Percentiles rank a stretch among this genome's conserved stretches.
These are phyloP conservation scores for Lyophyllum shimeji DNA, from an alignment of 768 basidiomycete genomes.

Conservation along the genomic window DNA sequence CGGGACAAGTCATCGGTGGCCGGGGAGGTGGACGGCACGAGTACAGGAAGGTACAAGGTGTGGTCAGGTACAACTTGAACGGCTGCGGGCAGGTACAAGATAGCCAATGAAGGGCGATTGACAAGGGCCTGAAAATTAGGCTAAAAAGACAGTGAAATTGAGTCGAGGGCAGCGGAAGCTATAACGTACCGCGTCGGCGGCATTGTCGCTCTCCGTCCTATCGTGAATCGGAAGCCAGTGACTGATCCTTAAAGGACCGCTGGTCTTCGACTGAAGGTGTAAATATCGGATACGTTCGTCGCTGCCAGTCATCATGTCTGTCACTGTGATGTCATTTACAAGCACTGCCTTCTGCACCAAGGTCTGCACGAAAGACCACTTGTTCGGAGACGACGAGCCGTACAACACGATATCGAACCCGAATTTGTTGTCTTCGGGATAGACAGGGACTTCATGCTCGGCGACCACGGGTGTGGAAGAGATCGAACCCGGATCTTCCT, in stretches of 20 bases:
- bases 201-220: conserved; percentile 28
- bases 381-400: conserved; percentile 55
- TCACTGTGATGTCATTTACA: conserved; percentile 35
- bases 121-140: conserved; percentile 35
- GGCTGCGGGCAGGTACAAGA: conserved; percentile 62
- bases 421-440: conserved; percentile 24
- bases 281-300: conserved; percentile 26
- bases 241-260: conserved; percentile 23
- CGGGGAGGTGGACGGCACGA: conserved; percentile 30
- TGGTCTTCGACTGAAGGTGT: conserved; percentile 26
- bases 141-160: conserved; percentile 41
- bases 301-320: conserved; percentile 23
- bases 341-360: conserved; percentile 55
- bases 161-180: conserved; percentile 24
- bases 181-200: conserved; percentile 34
- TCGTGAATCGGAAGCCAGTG: conserved; percentile 37
- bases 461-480: conserved; percentile 36
- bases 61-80: conserved; percentile 36
- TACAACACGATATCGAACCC: conserved; percentile 69
- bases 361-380: conserved; percentile 60
- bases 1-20: conserved; percentile 18
- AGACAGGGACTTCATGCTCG: conserved; percentile 23
- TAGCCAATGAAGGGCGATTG: conserved; percentile 58
- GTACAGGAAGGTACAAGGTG: conserved; percentile 59
- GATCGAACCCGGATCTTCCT: conserved; percentile 35